A percentile compares a stretch with the other conserved stretches of the same genome.
These are phyloP conservation scores for Hsuehochloa calcarea DNA, from an alignment of 176 grass and related monocot species.

Conservation along the genomic window DNA sequence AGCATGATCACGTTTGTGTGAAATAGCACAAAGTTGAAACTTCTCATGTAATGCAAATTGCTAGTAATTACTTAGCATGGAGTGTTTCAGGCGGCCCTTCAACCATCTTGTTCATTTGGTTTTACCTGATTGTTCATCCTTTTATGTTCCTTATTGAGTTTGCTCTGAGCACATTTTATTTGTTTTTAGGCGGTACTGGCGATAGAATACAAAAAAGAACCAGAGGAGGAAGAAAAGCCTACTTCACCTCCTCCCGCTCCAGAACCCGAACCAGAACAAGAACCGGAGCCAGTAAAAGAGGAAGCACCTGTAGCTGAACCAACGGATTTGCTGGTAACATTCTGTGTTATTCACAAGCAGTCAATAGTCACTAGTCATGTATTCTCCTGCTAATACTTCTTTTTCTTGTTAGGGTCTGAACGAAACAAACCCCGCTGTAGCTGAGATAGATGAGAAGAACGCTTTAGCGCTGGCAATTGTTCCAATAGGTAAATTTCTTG, in stretches of 20 bases:
- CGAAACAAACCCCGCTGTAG: slow-evolving; percentile 45
- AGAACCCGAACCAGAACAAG: slow-evolving; percentile 43
- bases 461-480: slow-evolving; percentile 93
- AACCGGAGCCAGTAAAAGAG: slow-evolving; percentile 55
- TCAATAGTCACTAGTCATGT: background rate
- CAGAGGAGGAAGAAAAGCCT: slow-evolving; percentile 65
- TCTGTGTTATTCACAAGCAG: background rate
- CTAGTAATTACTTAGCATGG: background rate
- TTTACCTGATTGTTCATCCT: background rate
- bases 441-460: slow-evolving; percentile 84
- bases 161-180: slow-evolving; percentile 22
- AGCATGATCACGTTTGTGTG: background rate
- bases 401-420: slow-evolving; percentile 61
- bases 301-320: slow-evolving; percentile 50
- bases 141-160: background rate
- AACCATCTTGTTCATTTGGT: slow-evolving; percentile 5
- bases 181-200: slow-evolving; percentile 55
- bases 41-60: background rate
- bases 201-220: slow-evolving; percentile 94
- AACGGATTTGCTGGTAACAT: slow-evolving; percentile 84
- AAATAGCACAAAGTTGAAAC: background rate
- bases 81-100: background rate
- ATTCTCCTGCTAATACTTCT: background rate
- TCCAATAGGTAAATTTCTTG: slow-evolving; percentile 64
- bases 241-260: slow-evolving; percentile 47